Percentiles rank a stretch among this genome's conserved stretches.
phyloP scores from a whole-genome alignment of 1,284 basidiomycete genomes.

The Puccinia novopanici region DNA sequence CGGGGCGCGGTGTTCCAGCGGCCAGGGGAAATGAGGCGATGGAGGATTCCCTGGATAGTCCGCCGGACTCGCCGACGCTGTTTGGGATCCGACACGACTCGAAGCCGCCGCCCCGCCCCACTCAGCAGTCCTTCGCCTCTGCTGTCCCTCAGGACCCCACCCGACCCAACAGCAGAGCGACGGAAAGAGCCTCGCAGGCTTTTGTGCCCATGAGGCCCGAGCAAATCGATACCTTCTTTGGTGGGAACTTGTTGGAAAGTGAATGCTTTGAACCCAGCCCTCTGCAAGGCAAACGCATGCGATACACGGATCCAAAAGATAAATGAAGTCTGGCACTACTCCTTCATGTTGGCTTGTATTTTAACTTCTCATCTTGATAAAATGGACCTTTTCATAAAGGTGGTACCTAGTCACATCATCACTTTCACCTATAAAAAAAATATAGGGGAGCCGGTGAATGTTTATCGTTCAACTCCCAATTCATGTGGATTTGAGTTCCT shows the following conservation, averaged over 20 bases:
- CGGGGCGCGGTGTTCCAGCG: background rate
- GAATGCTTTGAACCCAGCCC: slow-evolving; percentile 45
- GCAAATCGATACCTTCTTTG: slow-evolving; percentile 40
- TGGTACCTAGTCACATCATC: no score
- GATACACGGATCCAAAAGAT: slow-evolving; percentile 32
- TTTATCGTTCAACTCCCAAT: no score
- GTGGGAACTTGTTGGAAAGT: slow-evolving; percentile 43
- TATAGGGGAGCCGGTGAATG: no score
- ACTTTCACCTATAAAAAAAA: no score
- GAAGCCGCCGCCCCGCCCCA: background rate
- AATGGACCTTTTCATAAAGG: background rate
- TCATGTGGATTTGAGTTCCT: no score
- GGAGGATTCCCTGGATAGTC: slow-evolving; percentile 12
- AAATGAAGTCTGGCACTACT: background rate
- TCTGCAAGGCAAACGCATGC: slow-evolving; percentile 41
- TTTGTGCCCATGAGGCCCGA: slow-evolving; percentile 43
- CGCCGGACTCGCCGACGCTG: slow-evolving; percentile 36
- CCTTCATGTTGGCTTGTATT: background rate
- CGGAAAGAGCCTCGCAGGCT: background rate
- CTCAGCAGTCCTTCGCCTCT: background rate
- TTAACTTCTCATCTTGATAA: background rate
- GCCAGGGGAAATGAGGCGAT: background rate
- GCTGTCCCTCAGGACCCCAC: background rate
- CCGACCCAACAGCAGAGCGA: background rate
- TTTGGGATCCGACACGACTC: slow-evolving; percentile 26